phyloP scores from a whole-genome alignment of 169 alveolate species.

The Neospora caninum region DNA sequence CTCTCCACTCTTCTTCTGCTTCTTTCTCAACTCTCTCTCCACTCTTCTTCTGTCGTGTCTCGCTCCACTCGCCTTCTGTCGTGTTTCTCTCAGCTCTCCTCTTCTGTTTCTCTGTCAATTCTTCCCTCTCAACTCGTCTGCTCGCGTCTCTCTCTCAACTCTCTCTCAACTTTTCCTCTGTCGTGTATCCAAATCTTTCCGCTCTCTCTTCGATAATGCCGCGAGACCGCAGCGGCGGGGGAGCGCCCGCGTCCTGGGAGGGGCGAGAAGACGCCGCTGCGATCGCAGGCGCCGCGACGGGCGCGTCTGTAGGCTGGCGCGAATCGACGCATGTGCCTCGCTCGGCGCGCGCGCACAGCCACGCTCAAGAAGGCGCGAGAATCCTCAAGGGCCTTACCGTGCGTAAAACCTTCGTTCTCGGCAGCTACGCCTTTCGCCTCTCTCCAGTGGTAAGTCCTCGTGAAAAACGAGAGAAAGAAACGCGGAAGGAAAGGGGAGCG shows the following conservation, averaged over 20 bases:
- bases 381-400: slow-evolving; percentile 31
- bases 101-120: too few relatives aligned
- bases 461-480: background rate
- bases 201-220: background rate
- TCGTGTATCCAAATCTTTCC: too few relatives aligned
- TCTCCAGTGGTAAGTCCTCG: slow-evolving; percentile 34
- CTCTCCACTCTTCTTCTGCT: background rate
- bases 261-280: background rate
- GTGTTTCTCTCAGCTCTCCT: background rate
- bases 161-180: background rate
- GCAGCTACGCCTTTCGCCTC: slow-evolving; percentile 56
- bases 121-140: too few relatives aligned
- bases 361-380: background rate
- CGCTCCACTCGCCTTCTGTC: background rate
- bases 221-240: background rate
- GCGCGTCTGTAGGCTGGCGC: background rate
- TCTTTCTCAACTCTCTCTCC: background rate
- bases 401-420: slow-evolving; percentile 47
- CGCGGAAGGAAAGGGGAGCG: background rate
- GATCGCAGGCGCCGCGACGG: background rate
- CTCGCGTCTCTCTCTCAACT: background rate
- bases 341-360: background rate
- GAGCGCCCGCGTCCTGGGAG: background rate
- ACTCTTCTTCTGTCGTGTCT: background rate
- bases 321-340: background rate